Conservation (phyloP, 2,329 filamentous ascomycete species). For the Aspergillus brunneoviolaceus region DNA sequence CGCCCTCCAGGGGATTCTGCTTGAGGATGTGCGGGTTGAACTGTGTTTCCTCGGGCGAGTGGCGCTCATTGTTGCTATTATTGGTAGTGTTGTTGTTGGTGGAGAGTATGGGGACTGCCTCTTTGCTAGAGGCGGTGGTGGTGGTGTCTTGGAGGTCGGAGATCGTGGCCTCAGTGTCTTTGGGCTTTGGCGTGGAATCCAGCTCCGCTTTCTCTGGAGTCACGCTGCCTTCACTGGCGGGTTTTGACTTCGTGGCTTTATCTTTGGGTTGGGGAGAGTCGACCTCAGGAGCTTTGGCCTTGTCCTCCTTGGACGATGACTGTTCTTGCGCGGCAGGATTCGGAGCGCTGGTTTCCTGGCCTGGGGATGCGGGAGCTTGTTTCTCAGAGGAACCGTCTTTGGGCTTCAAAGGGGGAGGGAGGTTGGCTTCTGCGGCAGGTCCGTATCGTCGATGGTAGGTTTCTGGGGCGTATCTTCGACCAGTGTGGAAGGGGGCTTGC, state of each 20-base stretch:
- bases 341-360: not conserved
- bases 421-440: conserved; percentile 43
- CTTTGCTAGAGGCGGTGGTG: conserved; percentile 2
- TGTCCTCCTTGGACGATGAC: conserved; percentile 14
- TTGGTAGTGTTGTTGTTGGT: not conserved
- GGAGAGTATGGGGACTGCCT: not conserved
- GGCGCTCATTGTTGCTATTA: not conserved
- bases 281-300: conserved; percentile 12
- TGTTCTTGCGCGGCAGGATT: conserved; percentile 16
- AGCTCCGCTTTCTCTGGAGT: conserved; percentile 20
- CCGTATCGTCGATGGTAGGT: conserved; percentile 48
- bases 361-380: conserved; percentile 12
- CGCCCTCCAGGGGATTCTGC: conserved; percentile 38
- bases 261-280: conserved; percentile 13
- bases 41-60: conserved; percentile 6
- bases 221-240: conserved; percentile 15
- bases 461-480: conserved; percentile 36
- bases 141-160: conserved; percentile 9
- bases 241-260: conserved; percentile 7
- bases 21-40: conserved; percentile 7
- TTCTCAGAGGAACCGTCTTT: conserved; percentile 25
- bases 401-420: conserved; percentile 39
- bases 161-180: not conserved
- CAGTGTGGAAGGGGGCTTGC: conserved; percentile 39
- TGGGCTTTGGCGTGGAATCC: conserved; percentile 21